A percentile compares a stretch with the other conserved stretches of the same genome.
Conservation (phyloP, 306 rosid species). For the Malus fusca region DNA sequence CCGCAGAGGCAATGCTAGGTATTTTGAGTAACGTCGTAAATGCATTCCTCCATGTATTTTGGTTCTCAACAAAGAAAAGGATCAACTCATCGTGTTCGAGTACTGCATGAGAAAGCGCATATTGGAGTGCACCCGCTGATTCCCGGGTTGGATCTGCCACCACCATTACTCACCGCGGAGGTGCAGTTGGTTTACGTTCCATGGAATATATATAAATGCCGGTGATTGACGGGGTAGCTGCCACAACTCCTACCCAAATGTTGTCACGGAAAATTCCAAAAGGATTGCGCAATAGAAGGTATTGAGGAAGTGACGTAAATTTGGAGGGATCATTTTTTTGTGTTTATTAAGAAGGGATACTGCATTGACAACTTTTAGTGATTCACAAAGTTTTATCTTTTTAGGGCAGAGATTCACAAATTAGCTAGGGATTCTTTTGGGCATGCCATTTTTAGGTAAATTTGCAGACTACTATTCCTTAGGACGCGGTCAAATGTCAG, state of each 20-base stretch:
- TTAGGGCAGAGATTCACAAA: neutral
- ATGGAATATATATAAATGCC: slow-evolving; percentile 11
- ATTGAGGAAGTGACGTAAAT: neutral
- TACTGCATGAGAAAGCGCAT: slow-evolving; percentile 50
- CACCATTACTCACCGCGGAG: slow-evolving; percentile 44
- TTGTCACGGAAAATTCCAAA: neutral
- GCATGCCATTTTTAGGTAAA: slow-evolving; percentile 15
- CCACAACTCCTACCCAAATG: neutral
- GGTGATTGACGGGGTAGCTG: neutral
- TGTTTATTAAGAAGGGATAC: neutral
- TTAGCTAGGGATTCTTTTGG: slow-evolving; percentile 3
- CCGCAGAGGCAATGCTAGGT: slow-evolving; percentile 23
- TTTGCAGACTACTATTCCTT: slow-evolving; percentile 10
- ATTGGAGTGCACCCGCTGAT: slow-evolving; percentile 59
- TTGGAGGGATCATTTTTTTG: neutral
- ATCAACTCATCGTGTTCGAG: slow-evolving; percentile 63
- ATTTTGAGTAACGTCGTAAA: slow-evolving; percentile 44
- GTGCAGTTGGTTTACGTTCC: slow-evolving; percentile 11
- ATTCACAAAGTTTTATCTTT: neutral
- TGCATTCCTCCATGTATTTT: slow-evolving; percentile 38
- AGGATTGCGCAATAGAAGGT: neutral
- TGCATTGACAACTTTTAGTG: neutral
- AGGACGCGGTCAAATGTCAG: slow-evolving; percentile 39
- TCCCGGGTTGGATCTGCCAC: slow-evolving; percentile 68
- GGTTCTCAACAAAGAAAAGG: slow-evolving; percentile 46